Base-by-base conservation (phyloP, 2,329 filamentous ascomycete genomes). In the Ascochyta koolunga region DNA sequence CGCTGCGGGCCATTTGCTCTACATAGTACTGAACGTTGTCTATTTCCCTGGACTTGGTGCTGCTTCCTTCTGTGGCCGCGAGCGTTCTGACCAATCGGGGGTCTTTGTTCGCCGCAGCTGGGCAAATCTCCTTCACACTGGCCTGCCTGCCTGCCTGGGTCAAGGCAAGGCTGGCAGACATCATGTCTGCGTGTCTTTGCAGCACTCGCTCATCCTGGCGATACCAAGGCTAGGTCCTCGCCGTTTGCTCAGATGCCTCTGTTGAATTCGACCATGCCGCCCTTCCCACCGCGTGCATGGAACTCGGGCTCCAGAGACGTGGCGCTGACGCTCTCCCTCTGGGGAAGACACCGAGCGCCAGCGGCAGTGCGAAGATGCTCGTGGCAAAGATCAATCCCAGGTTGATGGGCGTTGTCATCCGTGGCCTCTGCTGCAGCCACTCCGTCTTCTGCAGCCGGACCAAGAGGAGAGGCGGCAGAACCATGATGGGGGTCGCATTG, bases 401-500 rank as follows among this genome's bases (percentile, higher is more conserved):
- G 77, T 99, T 99, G 39, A 97, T 80, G 0, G 93, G 91, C 51
- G 89, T 79, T 10, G 91, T 89, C 76, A 93, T 80, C 54, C 87
- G 82, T 6, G 93, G 95, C 61, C 90, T 85, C 58, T 82, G 80
- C 78, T 87, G 86, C 66, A 98, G 77, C 91, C 91, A 98, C 55
- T 88, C 82, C 45, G 86, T 90, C 76, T 87, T 84, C 82, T 99
- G 93, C 66, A 99, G 80, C 63, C 87, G 83, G 46, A 98, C 89
- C 49, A 99, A 83, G 21, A 96, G 78, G 71, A 99, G 80, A 19
- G 95, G 91, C 36, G 95, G 95, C 39, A 99, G 81, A 13, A 96
- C 92, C 95, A 99, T 99, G 78, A 99, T 95, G 10, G 95, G 95
- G 11, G 90, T 96, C 56, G 91, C 90, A 76, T 98, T 99, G 67